These are phyloP conservation scores for Kuraishia hungarica DNA, from an alignment of 805 yeast genomes.

Conservation along the genomic window DNA sequence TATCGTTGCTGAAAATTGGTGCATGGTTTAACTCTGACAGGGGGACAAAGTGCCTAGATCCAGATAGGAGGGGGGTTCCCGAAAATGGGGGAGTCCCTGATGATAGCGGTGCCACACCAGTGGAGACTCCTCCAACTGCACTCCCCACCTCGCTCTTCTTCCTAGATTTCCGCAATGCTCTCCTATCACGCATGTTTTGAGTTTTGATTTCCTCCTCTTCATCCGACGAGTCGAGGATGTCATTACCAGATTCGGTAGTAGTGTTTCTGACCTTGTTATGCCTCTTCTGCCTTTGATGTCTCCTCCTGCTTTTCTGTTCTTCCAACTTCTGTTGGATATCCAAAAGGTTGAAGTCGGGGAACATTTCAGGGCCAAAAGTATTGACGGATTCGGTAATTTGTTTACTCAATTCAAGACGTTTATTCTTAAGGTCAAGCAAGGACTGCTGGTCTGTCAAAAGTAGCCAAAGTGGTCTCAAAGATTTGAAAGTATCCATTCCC, in stretches of 20 bases:
- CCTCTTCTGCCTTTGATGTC: conserved; percentile 17
- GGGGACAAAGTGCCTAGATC: conserved; percentile 22
- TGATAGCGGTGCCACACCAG: conserved; percentile 18
- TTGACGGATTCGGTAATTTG: conserved; percentile 77
- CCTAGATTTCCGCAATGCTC: conserved; percentile 20
- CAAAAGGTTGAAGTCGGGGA: conserved; percentile 71
- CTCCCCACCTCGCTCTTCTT: conserved; percentile 9
- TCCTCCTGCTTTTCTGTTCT: conserved; percentile 18
- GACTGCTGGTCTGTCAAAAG: conserved; percentile 52
- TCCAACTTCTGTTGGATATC: conserved; percentile 33
- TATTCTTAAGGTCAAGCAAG: conserved; percentile 47
- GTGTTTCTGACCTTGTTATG: conserved; percentile 4
- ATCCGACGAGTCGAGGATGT: conserved; percentile 26
- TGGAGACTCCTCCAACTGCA: conserved; percentile 6
- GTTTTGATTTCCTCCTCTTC: conserved; percentile 44
- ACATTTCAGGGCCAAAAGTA: conserved; percentile 73
- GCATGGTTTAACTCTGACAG: conserved; percentile 37
- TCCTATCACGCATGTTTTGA: conserved; percentile 34
- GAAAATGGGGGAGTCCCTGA: not conserved
- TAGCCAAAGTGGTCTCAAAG: conserved; percentile 71
- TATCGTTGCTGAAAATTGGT: conserved; percentile 46
- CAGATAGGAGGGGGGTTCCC: conserved; percentile 9
- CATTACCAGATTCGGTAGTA: not conserved
- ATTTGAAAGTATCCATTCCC: conserved; percentile 83
- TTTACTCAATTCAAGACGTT: conserved; percentile 53